Base-by-base conservation (phyloP, 2,329 filamentous ascomycete species). In the Fusarium neocosmosporiellum region DNA sequence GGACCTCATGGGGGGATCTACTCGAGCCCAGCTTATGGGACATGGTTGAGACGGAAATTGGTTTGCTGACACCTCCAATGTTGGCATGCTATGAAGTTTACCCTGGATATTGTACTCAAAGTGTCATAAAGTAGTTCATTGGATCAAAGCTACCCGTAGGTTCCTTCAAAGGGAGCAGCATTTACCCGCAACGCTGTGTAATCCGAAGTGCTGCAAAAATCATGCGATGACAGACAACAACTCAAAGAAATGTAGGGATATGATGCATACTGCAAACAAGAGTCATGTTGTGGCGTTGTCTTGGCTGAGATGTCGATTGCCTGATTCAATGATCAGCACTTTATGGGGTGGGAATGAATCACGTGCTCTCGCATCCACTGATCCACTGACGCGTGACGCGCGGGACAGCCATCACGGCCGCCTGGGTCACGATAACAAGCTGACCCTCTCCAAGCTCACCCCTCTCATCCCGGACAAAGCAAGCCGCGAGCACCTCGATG, bases 321-420 rank as follows among this genome's bases (percentile, higher is more conserved):
- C 37, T 70, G 67, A 67, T 59, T 71, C 60, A 71, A 53, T 46
- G 46, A n/a, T 29, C 34, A 53, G 36, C 67, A 60, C 50, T 62
- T 63, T 59, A 59, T 37, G n/a, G 24, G 18, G 20, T 14, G 22
- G 24, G 29, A 36, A 27, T 74, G 65, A 73, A 61, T 76, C 77
- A 78, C 77, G 77, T 78, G 77, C 20, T 63, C 46, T 72, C 77
- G 77, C 74, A 78, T 76, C 59, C 50, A 80, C 72, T 82, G 78
- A 82, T 78, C 80, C 78, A 81, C 68, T 60, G 60, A 81, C 81
- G 81, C 64, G 75, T 71, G 54, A 73, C 71, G 79, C 80, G 80
- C 78, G 72, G 65, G 65, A 71, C 53, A 58, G 55, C 61, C 63
- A 67, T 41, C 57, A 55, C 53, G 62, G 53, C 53, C 61, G 65